These are phyloP conservation scores for Phylloporus arenicola DNA, from an alignment of 768 basidiomycete species.

Conservation along the genomic window DNA sequence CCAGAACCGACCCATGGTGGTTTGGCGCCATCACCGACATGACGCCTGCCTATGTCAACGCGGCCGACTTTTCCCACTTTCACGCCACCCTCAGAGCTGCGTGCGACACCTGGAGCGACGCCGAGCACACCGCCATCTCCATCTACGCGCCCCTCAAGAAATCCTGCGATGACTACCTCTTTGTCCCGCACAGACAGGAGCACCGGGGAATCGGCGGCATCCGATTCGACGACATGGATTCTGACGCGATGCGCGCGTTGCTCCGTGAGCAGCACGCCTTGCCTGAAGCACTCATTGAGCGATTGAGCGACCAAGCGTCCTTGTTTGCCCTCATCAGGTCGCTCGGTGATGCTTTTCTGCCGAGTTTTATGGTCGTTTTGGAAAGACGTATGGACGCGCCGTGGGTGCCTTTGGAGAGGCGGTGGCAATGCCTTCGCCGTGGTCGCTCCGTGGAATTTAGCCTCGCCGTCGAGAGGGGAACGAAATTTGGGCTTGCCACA, in stretches of 20 bases:
- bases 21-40: conserved; percentile 34
- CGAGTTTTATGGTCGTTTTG: conserved; percentile 44
- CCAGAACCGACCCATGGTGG: conserved; percentile 20
- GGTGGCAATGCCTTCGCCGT: conserved; percentile 51
- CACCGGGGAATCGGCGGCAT: conserved; percentile 54
- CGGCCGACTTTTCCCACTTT: conserved; percentile 45
- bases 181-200: conserved; percentile 46
- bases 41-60: conserved; percentile 47
- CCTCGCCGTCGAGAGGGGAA: conserved; percentile 63
- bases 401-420: conserved; percentile 20
- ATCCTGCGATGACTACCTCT: conserved; percentile 54
- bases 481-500: conserved; percentile 58
- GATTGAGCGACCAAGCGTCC: conserved; percentile 29
- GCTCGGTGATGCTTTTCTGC: conserved; percentile 41
- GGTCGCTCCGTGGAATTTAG: conserved; percentile 58
- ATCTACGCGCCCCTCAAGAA: conserved; percentile 45
- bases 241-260: conserved; percentile 24
- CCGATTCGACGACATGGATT: conserved; percentile 50
- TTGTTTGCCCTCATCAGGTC: conserved; percentile 42
- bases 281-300: conserved; percentile 2
- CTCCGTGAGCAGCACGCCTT: conserved; percentile 8
- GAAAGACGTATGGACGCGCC: conserved; percentile 32
- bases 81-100: conserved; percentile 39
- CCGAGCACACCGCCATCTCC: neutral
- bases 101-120: conserved; percentile 38